Percentiles rank a stretch among this genome's conserved stretches.
These are phyloP conservation scores for Cryptosporidium ubiquitum DNA, from an alignment of 169 alveolate genomes.

Conservation along the genomic window DNA sequence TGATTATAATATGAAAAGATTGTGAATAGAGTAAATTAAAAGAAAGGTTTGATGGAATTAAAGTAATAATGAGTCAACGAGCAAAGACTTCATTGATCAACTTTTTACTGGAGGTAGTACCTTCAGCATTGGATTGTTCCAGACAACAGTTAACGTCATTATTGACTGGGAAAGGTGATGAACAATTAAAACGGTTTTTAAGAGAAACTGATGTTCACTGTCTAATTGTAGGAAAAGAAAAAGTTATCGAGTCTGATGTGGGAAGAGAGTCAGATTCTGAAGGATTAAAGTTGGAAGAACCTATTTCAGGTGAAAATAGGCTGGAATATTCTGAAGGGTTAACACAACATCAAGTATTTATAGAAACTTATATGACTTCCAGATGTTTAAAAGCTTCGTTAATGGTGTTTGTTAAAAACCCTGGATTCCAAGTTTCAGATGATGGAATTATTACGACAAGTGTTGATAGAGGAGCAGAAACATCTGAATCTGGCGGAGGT, in stretches of 20 bases:
- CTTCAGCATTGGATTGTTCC: slow-evolving; percentile 84
- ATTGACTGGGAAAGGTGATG: slow-evolving; percentile 81
- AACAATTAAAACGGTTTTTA: slow-evolving; percentile 79
- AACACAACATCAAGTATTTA: slow-evolving; percentile 38
- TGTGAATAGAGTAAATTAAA: background rate
- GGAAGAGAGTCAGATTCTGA: slow-evolving; percentile 3
- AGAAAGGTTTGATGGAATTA: background rate
- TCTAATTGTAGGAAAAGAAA: slow-evolving; percentile 83
- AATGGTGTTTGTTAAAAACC: slow-evolving; percentile 78
- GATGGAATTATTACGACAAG: slow-evolving; percentile 70
- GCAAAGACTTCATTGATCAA: slow-evolving; percentile 82
- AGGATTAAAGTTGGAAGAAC: slow-evolving; percentile 21
- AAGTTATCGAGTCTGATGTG: slow-evolving; percentile 37
- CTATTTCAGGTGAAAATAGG: slow-evolving; percentile 14
- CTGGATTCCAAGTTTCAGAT: slow-evolving; percentile 76
- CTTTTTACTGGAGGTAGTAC: slow-evolving; percentile 84
- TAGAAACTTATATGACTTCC: slow-evolving; percentile 65
- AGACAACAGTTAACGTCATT: slow-evolving; percentile 82
- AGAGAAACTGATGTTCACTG: slow-evolving; percentile 80
- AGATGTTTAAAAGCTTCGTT: slow-evolving; percentile 67
- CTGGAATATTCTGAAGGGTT: slow-evolving; percentile 44
- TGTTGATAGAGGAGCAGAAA: slow-evolving; percentile 39
- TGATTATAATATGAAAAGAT: background rate
- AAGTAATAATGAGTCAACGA: slow-evolving; percentile 76
- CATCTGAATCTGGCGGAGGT: background rate